These are phyloP conservation scores for Asclepias syriaca DNA, from an alignment of 257 asterid genomes.

Conservation along the genomic window DNA sequence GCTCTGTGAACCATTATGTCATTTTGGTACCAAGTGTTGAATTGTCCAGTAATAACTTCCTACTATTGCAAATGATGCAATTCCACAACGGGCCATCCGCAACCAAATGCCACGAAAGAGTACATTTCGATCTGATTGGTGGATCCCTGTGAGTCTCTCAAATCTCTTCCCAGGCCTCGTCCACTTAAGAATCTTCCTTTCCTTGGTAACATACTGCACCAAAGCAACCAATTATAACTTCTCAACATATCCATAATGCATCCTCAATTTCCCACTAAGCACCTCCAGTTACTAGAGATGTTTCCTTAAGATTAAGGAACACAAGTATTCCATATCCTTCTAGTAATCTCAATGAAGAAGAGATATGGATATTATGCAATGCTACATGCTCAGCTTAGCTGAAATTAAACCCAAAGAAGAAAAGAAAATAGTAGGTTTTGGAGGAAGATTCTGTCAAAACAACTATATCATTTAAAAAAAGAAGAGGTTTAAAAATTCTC, in stretches of 20 bases:
- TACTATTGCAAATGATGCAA: conserved; percentile 62
- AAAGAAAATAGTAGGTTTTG: background rate
- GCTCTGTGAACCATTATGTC: background rate
- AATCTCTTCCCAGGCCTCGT: conserved; percentile 64
- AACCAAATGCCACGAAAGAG: conserved; percentile 60
- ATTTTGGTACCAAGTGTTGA: conserved; percentile 31
- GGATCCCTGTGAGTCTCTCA: conserved; percentile 83
- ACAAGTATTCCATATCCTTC: background rate
- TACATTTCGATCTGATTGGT: conserved; percentile 76
- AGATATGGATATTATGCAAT: background rate
- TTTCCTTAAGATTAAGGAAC: background rate
- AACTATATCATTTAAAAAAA: background rate
- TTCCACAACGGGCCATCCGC: conserved; percentile 85
- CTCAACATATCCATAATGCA: background rate
- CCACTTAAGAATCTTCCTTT: conserved; percentile 85
- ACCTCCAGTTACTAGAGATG: background rate
- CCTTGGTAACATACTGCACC: conserved; percentile 70
- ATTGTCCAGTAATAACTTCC: conserved; percentile 71
- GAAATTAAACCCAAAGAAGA: background rate
- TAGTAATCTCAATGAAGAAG: background rate
- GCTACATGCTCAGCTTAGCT: background rate
- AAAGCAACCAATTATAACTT: conserved; percentile 15
- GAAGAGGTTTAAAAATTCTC: background rate
- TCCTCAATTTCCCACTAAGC: background rate
- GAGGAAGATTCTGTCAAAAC: background rate